Conservation (phyloP, 2,329 filamentous ascomycete genomes). For the Clarireedia homoeocarpa region DNA sequence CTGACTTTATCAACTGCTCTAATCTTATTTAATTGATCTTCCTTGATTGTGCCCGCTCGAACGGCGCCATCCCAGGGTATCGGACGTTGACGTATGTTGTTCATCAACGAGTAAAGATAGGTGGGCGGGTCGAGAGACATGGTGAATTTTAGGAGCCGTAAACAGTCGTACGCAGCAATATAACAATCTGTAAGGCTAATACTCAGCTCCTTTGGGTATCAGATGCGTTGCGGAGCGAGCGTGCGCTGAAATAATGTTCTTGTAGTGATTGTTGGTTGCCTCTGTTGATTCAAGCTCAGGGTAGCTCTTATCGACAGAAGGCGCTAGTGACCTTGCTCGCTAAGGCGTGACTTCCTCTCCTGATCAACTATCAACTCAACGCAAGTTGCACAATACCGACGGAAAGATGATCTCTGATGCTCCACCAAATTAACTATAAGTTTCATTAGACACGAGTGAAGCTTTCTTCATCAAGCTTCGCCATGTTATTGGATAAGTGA, state of each 20-base stretch:
- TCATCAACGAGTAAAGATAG: slow-evolving; percentile 82
- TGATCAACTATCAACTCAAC: neutral
- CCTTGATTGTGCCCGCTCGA: slow-evolving; percentile 85
- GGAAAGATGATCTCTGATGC: too few species aligned
- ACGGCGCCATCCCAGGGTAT: slow-evolving; percentile 98
- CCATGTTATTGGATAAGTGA: neutral
- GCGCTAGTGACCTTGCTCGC: slow-evolving; percentile 7
- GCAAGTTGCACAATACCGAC: neutral
- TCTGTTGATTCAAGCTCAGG: slow-evolving; percentile 10
- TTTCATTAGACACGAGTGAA: too few species aligned
- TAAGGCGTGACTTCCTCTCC: neutral
- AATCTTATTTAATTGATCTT: slow-evolving; percentile 90
- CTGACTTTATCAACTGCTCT: slow-evolving; percentile 94
- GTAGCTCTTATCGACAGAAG: slow-evolving; percentile 12
- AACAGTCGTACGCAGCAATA: neutral
- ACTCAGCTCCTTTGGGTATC: slow-evolving; percentile 9
- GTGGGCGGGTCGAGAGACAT: slow-evolving; percentile 93
- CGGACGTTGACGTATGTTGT: slow-evolving; percentile 91
- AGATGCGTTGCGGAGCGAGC: slow-evolving; percentile 6
- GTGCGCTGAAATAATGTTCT: neutral
- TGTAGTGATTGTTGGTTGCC: neutral
- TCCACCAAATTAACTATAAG: too few species aligned
- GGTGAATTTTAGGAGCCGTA: slow-evolving; percentile 5
- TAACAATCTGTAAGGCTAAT: neutral
- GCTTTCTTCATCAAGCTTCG: neutral